Evolutionary conservation across 495 filamentous ascomycete genomes (phyloP), one percentile per base, ranked within the genome.

Genomic region (Peziza echinospora): DNA sequence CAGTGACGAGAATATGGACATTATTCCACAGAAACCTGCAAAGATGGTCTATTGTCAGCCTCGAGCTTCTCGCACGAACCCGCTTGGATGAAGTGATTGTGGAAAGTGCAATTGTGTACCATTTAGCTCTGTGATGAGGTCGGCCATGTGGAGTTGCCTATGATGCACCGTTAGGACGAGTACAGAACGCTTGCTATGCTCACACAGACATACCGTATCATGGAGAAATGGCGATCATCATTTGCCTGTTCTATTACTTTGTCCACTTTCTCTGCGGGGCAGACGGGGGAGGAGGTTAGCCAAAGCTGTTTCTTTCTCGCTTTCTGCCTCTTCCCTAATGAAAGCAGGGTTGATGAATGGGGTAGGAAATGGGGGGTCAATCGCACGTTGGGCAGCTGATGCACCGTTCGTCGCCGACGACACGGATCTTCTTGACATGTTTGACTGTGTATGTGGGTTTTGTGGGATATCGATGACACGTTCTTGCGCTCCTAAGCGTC

Each of bases 1-100:
- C 69, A 97, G 73, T 26, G 87, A 93, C 13, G 87, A 85, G 66
- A 96, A 84, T 58, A 97, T 72, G 54, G 89, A 94, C 76, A 93
- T 84, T 59, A 92, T 74, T 28, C 80, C 80, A 64, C 80, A 84
- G 63, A 81, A 76, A 50, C 79, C 78, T 81, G 44, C 43, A 43
- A 13, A 19, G n/a, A n/a, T n/a, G n/a, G n/a, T 43, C 41, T 25
- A 22, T 42, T 28, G 34, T 19, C 22, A 34, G 26, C 30, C 19
- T 17, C 30, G 19, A 37, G 30, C 13, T 37, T 37, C 30, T 17
- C 19, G 16, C 30, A 37, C n/a, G n/a, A n/a, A n/a, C n/a, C n/a
- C n/a, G n/a, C n/a, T n/a, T n/a, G n/a, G n/a, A n/a, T n/a, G n/a
- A n/a, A n/a, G n/a, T n/a, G n/a, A n/a, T n/a, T n/a, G n/a, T n/a